Conservation (phyloP, 2,329 filamentous ascomycete species). For the Paraconiothyrium brasiliense region DNA sequence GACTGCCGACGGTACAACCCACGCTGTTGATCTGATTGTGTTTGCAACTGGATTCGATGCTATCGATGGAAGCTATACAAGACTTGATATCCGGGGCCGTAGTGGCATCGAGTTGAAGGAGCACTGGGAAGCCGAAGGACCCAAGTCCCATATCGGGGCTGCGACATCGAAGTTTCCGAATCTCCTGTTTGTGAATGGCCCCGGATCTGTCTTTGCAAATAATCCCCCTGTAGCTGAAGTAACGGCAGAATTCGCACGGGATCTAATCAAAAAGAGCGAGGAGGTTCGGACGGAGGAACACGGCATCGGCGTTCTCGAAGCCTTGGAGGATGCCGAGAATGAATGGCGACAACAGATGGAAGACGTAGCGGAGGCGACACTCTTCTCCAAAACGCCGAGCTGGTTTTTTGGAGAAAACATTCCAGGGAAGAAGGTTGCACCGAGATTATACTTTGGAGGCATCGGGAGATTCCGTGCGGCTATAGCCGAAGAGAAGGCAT, state of each 20-base stretch:
- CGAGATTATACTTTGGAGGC: conserved; percentile 6
- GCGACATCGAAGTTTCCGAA: conserved; percentile 3
- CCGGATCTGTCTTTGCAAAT: conserved; percentile 6
- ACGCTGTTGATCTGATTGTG: conserved; percentile 50
- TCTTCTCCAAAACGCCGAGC: conserved; percentile 4
- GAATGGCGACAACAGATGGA: not conserved
- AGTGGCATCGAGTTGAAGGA: conserved; percentile 4
- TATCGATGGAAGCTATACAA: conserved; percentile 39
- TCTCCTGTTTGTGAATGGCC: conserved; percentile 3
- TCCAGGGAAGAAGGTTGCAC: conserved; percentile 10
- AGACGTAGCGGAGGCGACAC: not conserved
- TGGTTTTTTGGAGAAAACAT: conserved; percentile 10
- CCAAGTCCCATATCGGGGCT: conserved; percentile 5
- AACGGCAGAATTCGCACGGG: not conserved
- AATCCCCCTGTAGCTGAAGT: conserved; percentile 7
- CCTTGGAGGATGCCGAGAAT: not conserved
- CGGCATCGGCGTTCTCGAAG: not conserved
- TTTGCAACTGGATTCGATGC: conserved; percentile 58
- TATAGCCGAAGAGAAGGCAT: conserved; percentile 1
- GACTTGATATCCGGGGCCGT: conserved; percentile 22
- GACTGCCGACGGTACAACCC: conserved; percentile 43
- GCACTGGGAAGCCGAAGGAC: conserved; percentile 10
- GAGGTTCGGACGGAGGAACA: not conserved
- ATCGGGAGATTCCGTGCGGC: conserved; percentile 6
- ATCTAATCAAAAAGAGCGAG: not conserved